Percentiles rank a stretch among this genome's conserved stretches.
Evolutionary conservation across 768 basidiomycete species (phyloP).

Genomic region (Phlebiopsis flavidoalba): DNA sequence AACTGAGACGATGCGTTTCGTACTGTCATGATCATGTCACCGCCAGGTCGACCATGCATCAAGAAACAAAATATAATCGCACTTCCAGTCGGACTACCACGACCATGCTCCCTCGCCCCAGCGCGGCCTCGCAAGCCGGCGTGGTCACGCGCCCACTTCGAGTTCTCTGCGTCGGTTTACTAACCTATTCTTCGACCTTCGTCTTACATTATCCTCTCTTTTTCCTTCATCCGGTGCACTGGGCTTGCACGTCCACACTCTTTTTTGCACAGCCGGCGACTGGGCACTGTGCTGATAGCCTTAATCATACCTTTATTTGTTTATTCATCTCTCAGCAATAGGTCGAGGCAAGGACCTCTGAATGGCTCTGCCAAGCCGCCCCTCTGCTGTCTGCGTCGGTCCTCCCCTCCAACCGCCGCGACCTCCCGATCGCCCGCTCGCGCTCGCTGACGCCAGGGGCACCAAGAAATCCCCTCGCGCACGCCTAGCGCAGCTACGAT

Average conservation of each 20-base stretch:
- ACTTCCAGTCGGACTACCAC: not conserved
- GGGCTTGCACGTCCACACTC: not conserved
- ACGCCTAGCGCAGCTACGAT: slow-evolving; percentile 18
- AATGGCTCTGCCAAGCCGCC: slow-evolving; percentile 20
- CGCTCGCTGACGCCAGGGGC: slow-evolving; percentile 17
- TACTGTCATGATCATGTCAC: not conserved
- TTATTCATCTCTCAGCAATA: not conserved
- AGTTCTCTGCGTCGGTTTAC: not conserved
- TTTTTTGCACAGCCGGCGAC: slow-evolving; percentile 12
- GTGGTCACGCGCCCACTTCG: not conserved
- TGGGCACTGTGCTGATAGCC: slow-evolving; percentile 5
- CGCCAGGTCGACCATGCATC: not conserved
- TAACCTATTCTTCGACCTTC: not conserved
- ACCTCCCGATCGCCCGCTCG: slow-evolving; percentile 36
- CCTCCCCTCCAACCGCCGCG: slow-evolving; percentile 36
- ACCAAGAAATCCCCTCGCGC: slow-evolving; percentile 14
- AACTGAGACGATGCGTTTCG: not conserved
- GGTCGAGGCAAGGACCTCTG: not conserved
- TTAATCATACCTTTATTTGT: not conserved
- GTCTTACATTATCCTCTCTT: not conserved
- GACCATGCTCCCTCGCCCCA: not conserved
- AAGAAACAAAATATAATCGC: slow-evolving; percentile 3
- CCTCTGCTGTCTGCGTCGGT: slow-evolving; percentile 26
- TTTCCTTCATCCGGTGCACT: not conserved
- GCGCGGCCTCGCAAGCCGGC: not conserved